A percentile compares a stretch with the other conserved stretches of the same genome.
Evolutionary conservation across 805 yeast genomes (phyloP).

Genomic region (Cyberlindnera xylosilytica): DNA sequence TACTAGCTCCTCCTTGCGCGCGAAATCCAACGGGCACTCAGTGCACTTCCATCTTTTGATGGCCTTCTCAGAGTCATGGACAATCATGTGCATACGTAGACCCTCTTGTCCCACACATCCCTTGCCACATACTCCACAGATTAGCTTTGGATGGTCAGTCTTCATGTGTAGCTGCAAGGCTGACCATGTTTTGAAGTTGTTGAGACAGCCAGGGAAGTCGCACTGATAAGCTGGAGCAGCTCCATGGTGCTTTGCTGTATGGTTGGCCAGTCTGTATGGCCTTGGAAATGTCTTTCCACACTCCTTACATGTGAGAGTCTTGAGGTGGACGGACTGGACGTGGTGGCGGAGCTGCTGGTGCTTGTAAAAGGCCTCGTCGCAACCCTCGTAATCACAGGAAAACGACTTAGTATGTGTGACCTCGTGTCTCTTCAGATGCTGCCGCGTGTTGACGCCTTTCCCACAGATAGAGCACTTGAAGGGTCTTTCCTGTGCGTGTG

Average conservation of each 20-base stretch:
- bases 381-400: slow-evolving; percentile 56
- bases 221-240: slow-evolving; percentile 55
- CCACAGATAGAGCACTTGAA: slow-evolving; percentile 70
- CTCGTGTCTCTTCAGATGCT: slow-evolving; percentile 82
- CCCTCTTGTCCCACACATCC: slow-evolving; percentile 73
- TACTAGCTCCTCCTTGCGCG: slow-evolving; percentile 53
- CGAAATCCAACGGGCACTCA: slow-evolving; percentile 49
- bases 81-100: slow-evolving; percentile 65
- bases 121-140: slow-evolving; percentile 63
- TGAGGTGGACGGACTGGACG: slow-evolving; percentile 55
- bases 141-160: slow-evolving; percentile 66
- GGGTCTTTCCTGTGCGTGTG: slow-evolving; percentile 68
- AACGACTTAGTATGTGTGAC: slow-evolving; percentile 72
- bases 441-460: slow-evolving; percentile 76
- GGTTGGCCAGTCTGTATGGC: slow-evolving; percentile 64
- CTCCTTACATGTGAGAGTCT: slow-evolving; percentile 48
- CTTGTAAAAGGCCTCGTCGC: slow-evolving; percentile 66
- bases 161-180: slow-evolving; percentile 69
- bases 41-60: slow-evolving; percentile 59
- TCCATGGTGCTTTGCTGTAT: slow-evolving; percentile 64
- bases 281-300: slow-evolving; percentile 67
- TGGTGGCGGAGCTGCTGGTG: slow-evolving; percentile 78
- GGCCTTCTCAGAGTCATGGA: slow-evolving; percentile 52
- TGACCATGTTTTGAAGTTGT: slow-evolving; percentile 66
- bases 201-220: slow-evolving; percentile 57